Evolutionary conservation across 441 rosid species (phyloP).

Genomic region (Francoa sonchifolia): DNA sequence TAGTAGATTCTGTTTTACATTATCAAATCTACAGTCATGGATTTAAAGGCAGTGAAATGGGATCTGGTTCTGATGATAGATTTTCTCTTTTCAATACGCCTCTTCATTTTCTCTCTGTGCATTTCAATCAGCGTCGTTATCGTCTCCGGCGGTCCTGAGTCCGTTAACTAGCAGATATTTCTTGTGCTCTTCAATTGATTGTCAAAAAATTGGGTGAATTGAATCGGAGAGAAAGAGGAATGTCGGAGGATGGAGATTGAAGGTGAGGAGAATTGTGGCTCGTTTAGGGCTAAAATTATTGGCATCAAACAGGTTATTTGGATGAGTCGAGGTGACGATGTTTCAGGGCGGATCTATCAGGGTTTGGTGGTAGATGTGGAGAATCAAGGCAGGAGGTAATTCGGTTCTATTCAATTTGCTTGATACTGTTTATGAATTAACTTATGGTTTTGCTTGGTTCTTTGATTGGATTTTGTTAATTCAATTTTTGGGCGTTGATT

Average conservation of each 20-base stretch:
- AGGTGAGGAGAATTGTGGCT: conserved; percentile 35
- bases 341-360: conserved; percentile 57
- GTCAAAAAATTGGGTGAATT: conserved; percentile 75
- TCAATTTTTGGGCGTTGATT: conserved; percentile 1
- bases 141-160: conserved; percentile 95
- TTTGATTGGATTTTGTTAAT: background rate
- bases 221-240: conserved; percentile 71
- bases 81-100: conserved; percentile 82
- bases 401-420: no score
- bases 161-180: conserved; percentile 69
- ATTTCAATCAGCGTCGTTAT: conserved; percentile 68
- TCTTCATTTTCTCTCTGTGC: conserved; percentile 74
- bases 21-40: no score
- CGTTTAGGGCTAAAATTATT: conserved; percentile 42
- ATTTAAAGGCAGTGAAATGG: conserved; percentile 32
- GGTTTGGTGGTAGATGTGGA: conserved; percentile 79
- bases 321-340: conserved; percentile 98
- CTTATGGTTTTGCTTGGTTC: background rate
- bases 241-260: conserved; percentile 89
- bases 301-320: conserved; percentile 72
- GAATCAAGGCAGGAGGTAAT: conserved; percentile 44
- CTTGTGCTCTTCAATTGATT: conserved; percentile 73
- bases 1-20: no score
- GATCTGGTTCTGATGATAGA: conserved; percentile 77
- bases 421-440: no score